These are phyloP conservation scores for Camellia oleifera DNA, from an alignment of 179 eudicot species.

Conservation along the genomic window DNA sequence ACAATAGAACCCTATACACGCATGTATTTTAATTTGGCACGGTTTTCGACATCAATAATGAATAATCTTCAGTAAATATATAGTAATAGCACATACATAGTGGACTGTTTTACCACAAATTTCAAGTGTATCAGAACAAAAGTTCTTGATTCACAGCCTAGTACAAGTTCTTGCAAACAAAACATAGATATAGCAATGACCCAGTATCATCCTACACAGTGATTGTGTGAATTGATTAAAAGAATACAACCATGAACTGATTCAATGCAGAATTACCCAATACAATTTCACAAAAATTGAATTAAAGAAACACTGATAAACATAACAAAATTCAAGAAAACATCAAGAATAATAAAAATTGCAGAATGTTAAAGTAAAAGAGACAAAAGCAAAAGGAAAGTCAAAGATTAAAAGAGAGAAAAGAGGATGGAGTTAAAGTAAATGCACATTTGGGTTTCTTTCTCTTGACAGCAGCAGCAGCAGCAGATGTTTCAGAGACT, in stretches of 20 bases:
- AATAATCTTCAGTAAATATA: too few relatives aligned
- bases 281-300: background rate
- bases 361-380: background rate
- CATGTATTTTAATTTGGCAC: background rate
- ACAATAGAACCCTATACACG: background rate
- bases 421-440: background rate
- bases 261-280: background rate
- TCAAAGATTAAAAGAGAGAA: too few relatives aligned
- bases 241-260: background rate
- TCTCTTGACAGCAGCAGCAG: conserved; percentile 20
- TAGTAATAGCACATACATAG: too few relatives aligned
- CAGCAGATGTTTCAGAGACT: conserved; percentile 8
- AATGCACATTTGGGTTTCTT: conserved; percentile 43
- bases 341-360: background rate
- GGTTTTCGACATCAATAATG: too few relatives aligned
- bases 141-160: background rate
- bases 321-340: background rate
- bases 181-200: background rate
- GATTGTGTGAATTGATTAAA: background rate
- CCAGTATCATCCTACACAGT: background rate
- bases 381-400: background rate
- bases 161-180: background rate
- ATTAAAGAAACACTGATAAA: background rate
- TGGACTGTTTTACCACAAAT: background rate
- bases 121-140: background rate